These are phyloP conservation scores for Floccularia luteovirens DNA, from an alignment of 768 basidiomycete genomes.

Conservation along the genomic window DNA sequence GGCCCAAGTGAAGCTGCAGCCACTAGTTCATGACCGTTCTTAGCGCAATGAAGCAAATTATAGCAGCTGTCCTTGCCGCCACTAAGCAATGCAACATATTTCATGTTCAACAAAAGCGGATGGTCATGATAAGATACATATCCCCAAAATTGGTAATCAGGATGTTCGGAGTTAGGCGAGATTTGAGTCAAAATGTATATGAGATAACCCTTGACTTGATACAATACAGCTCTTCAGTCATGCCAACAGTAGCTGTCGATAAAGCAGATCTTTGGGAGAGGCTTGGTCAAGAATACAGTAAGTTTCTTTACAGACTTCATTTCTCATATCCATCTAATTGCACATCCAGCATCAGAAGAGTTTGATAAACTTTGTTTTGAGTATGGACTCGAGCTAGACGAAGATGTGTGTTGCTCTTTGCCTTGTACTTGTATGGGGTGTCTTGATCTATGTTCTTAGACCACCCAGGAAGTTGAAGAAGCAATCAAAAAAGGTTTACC, in stretches of 20 bases:
- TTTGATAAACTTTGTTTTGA: conserved; percentile 96
- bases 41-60: conserved; percentile 83
- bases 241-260: conserved; percentile 96
- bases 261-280: conserved; percentile 90
- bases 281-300: conserved; percentile 79
- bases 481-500: conserved; percentile 79
- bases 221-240: conserved; percentile 16
- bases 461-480: conserved; percentile 80
- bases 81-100: conserved; percentile 89
- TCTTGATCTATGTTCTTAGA: conserved; percentile 36
- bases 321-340: conserved; percentile 8
- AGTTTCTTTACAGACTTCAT: conserved; percentile 11
- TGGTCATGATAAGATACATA: too few species aligned
- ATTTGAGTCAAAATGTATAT: too few species aligned
- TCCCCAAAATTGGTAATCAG: too few species aligned
- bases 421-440: not conserved
- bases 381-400: conserved; percentile 95
- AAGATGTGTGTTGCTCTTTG: conserved; percentile 63
- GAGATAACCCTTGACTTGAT: too few species aligned
- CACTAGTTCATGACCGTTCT: conserved; percentile 80
- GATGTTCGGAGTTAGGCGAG: too few species aligned
- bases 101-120: conserved; percentile 42
- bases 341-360: conserved; percentile 72
- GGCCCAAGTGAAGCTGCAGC: conserved; percentile 89
- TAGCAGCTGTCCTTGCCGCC: conserved; percentile 98